Evolutionary conservation across 2,329 filamentous ascomycete genomes (phyloP), one percentile per base, ranked within the genome.

Genomic region (Tolypocladium endophyticum): DNA sequence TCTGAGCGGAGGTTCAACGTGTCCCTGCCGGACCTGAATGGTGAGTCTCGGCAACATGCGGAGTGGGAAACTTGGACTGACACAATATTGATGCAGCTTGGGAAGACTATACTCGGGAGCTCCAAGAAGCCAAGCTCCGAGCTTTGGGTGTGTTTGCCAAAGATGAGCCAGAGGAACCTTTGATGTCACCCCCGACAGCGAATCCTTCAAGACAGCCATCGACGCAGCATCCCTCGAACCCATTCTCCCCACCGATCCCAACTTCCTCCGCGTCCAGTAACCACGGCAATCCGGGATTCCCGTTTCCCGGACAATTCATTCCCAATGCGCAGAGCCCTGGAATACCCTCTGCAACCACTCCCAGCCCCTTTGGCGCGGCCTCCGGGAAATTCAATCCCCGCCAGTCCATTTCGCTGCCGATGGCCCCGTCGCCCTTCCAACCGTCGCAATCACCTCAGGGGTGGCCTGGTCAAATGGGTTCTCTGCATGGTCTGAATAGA

Each of bases 71-170:
- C 4, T 16, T 35, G 35, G 6, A 58, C 57, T 68, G 68, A 67
- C 35, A 33, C 56, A 47, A 56, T 11, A 9, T n/a, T n/a, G 7
- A 5, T 58, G n/a, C 60, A 80, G 80, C 81, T 1, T 86, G 83
- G 83, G 88, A 90, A 68, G 79, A 85, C 33, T 96, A 97, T 72
- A 88, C 92, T 61, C 83, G 88, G 59, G 87, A 88, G 65, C 78
- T 97, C 41, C 86, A 90, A 65, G 94, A 99, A 76, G 91, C 93
- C 62, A 99, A 97, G 75, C 80, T 99, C 58, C 87, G 92, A 62
- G 92, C 93, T 57, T 81, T 99, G 59, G 94, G 94, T 64, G 94
- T 97, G 23, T 81, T 90, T 62, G 89, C 86, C 41, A 86, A 88
- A 56, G 87, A 91, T 7, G 90, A 94, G 57, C 84, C 86, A 14